Evolutionary conservation across 2,329 filamentous ascomycete species (phyloP), one percentile per base, ranked within the genome.

Genomic region (Metarhizium brunneum): DNA sequence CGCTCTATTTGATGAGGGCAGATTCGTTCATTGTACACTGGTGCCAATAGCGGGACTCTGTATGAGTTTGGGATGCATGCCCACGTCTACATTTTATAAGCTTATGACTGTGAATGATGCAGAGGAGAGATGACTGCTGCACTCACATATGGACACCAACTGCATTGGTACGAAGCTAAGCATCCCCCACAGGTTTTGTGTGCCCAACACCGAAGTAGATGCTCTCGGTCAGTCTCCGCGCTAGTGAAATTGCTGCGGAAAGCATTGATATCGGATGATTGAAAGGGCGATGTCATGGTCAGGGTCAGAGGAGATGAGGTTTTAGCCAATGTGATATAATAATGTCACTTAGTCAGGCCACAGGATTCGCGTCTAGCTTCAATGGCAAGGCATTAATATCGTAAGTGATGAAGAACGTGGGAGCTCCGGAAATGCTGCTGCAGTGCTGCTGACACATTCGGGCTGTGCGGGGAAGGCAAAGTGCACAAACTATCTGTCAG

Each of bases 111-210:
- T 29, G n/a, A 3, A 32, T 18, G 42, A 8, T 18, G 29, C 18
- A 43, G 11, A 51, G 47, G 43, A 47, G 18, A 32, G 7, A 25
- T 20, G 18, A 53, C 48, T n/a, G 7, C 8, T 4, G 10, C 20
- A 66, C 74, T 53, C 69, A 80, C 78, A 63, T 74, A 78, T 18
- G 78, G 77, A 65, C 77, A 81, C 78, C 78, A 81, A 57, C 75
- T 76, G 60, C 78, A 81, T 52, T 71, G 66, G 4, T 70, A 59
- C 20, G 70, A 60, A 42, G 60, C 59, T 8, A 83, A 67, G 64
- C 80, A 83, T 10, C 65, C 63, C 11, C 66, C 65, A 61, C 79
- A 82, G 43, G 74, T 71, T 61, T 80, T 75, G 32, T 71, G 73
- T 11, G 66, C 64, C 80, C 79, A 83, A 65, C 79, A 82, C 52